phyloP scores from a whole-genome alignment of 1,139 yeast genomes.

The Suhomyces choctaworum region DNA sequence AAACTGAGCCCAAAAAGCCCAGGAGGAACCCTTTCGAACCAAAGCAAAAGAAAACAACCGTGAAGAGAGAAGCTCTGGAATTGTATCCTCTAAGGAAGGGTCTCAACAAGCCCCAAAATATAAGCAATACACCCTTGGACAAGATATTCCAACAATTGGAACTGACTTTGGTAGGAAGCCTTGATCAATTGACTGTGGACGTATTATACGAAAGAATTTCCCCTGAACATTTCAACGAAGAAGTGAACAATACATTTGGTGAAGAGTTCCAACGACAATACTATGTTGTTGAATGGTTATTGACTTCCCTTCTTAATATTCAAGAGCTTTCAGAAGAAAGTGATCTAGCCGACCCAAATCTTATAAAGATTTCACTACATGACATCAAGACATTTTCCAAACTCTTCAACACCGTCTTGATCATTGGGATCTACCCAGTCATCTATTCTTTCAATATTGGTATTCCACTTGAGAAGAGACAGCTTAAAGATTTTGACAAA shows the following conservation, averaged over 20 bases:
- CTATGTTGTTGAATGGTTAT: constrained; percentile 27
- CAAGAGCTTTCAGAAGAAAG: constrained; percentile 13
- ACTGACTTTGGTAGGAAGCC: constrained; percentile 23
- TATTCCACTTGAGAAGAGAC: constrained; percentile 63
- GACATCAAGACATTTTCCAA: constrained; percentile 76
- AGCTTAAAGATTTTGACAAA: constrained; percentile 45
- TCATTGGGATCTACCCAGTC: constrained; percentile 71
- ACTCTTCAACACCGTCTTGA: constrained; percentile 60
- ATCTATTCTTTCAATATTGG: constrained; percentile 56
- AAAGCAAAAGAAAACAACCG: constrained; percentile 28
- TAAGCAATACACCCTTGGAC: constrained; percentile 39
- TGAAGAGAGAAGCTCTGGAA: constrained; percentile 36
- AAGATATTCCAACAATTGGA: constrained; percentile 35
- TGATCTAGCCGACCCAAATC: constrained; percentile 28
- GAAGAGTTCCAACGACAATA: constrained; percentile 16
- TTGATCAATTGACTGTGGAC: constrained; percentile 28
- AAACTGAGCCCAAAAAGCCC: constrained; percentile 3
- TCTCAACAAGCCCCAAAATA: constrained; percentile 33
- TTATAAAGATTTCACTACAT: constrained; percentile 75
- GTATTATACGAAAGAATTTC: constrained; percentile 12
- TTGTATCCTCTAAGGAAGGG: constrained; percentile 38
- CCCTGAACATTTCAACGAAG: background rate
- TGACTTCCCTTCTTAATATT: constrained; percentile 36
- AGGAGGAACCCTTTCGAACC: constrained; percentile 37
- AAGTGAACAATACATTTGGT: background rate